phyloP scores from a whole-genome alignment of 1,284 basidiomycete genomes.

The Cryptococcus deneoformans region DNA sequence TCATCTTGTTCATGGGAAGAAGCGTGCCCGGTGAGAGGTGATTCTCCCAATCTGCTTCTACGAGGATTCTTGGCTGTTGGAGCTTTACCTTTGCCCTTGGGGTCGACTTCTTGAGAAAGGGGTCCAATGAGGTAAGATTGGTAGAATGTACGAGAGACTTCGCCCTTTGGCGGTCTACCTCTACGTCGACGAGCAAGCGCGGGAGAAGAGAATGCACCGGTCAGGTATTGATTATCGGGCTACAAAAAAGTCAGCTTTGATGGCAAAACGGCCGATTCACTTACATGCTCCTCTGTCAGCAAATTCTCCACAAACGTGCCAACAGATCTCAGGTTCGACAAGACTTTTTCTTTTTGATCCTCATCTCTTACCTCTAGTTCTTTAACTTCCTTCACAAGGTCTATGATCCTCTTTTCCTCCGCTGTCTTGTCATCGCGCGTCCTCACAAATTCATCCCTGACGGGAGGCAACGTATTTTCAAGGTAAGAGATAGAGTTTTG shows the following conservation, averaged over 20 bases:
- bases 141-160: constrained; percentile 12
- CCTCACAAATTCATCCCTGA: constrained; percentile 22
- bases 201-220: constrained; percentile 32
- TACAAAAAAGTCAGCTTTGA: background rate
- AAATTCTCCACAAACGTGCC: constrained; percentile 23
- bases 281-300: constrained; percentile 10
- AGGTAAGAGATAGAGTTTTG: constrained; percentile 9
- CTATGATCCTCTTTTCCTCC: constrained; percentile 25
- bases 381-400: constrained; percentile 24
- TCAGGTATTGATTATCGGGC: constrained; percentile 9
- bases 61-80: background rate
- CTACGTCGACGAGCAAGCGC: constrained; percentile 33
- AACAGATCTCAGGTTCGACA: constrained; percentile 20
- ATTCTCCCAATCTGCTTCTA: constrained; percentile 2
- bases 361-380: constrained; percentile 17
- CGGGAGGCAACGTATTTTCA: constrained; percentile 7
- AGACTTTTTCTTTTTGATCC: constrained; percentile 29
- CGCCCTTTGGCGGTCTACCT: constrained; percentile 32
- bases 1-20: background rate
- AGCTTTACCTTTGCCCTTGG: constrained; percentile 2
- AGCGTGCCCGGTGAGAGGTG: background rate
- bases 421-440: constrained; percentile 23
- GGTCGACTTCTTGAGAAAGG: background rate
- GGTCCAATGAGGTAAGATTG: constrained; percentile 10
- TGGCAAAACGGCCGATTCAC: constrained; percentile 1